Evolutionary conservation across 2,329 filamentous ascomycete genomes (phyloP).

Genomic region (Claviceps sorghi): DNA sequence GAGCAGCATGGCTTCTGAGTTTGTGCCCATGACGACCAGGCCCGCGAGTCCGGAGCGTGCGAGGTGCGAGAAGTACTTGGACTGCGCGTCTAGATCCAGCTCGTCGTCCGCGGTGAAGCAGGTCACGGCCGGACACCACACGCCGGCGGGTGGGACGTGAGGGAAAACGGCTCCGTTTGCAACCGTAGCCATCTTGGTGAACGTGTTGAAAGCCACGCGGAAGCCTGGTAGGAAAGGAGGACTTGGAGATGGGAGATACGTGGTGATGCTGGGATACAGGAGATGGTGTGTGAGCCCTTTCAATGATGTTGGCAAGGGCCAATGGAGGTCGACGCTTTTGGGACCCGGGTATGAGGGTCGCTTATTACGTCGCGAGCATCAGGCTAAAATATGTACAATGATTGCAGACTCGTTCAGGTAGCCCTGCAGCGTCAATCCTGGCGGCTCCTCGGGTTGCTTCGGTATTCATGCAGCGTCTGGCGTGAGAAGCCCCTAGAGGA

Average conservation of each 20-base stretch:
- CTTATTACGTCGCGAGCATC: too few species aligned
- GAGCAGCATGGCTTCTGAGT: conserved; percentile 40
- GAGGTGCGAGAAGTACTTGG: conserved; percentile 37
- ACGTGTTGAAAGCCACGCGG: too few species aligned
- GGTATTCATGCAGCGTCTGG: neutral
- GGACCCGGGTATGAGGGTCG: too few species aligned
- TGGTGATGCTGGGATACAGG: too few species aligned
- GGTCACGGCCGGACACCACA: conserved; percentile 39
- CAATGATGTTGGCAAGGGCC: too few species aligned
- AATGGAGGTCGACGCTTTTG: too few species aligned
- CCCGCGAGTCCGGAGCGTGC: conserved; percentile 34
- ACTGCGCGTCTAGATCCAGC: conserved; percentile 31
- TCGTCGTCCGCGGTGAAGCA: conserved; percentile 37
- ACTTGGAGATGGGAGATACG: too few species aligned
- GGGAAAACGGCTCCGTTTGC: conserved; percentile 5
- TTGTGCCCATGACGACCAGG: conserved; percentile 39
- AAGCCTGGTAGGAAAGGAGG: too few species aligned
- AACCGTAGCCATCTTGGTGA: neutral
- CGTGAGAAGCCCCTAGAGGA: too few species aligned
- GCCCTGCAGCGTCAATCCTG: neutral
- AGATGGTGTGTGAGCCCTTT: too few species aligned
- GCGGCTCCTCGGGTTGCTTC: neutral
- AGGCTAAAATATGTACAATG: too few species aligned
- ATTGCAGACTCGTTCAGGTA: too few species aligned
- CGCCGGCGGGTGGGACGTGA: conserved; percentile 19